These are phyloP conservation scores for Trypanosoma boissoni DNA, from an alignment of 208 protist genomes.

Conservation along the genomic window DNA sequence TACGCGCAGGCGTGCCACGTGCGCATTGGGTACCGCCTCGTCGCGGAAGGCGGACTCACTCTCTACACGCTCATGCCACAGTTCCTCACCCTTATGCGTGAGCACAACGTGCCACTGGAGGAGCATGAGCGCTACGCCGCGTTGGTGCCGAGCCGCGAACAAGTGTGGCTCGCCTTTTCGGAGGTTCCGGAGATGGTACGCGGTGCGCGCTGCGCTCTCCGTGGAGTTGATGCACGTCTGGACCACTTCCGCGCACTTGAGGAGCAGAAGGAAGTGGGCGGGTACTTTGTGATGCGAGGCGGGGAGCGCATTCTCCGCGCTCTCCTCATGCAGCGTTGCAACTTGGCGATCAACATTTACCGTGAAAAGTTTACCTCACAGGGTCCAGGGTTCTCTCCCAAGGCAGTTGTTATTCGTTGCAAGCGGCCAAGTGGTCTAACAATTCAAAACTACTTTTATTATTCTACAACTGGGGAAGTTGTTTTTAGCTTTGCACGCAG, in stretches of 20 bases:
- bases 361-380: constrained; percentile 89
- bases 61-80: constrained; percentile 56
- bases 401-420: constrained; percentile 94
- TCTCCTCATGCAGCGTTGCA: constrained; percentile 93
- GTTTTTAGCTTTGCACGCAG: constrained; percentile 86
- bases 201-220: constrained; percentile 72
- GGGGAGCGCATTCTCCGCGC: constrained; percentile 97
- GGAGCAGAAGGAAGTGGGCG: constrained; percentile 96
- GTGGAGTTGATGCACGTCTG: constrained; percentile 48
- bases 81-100: constrained; percentile 67
- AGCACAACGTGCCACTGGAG: constrained; percentile 40
- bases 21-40: constrained; percentile 73
- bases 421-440: constrained; percentile 92
- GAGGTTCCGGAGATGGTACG: constrained; percentile 89
- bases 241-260: constrained; percentile 86
- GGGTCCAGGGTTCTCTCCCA: constrained; percentile 93
- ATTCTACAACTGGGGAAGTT: constrained; percentile 88
- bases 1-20: constrained; percentile 84
- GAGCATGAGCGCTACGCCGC: constrained; percentile 54
- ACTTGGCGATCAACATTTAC: constrained; percentile 93
- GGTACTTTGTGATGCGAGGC: constrained; percentile 99
- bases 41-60: constrained; percentile 23
- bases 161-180: constrained; percentile 71
- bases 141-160: constrained; percentile 75
- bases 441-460: constrained; percentile 97